Base-by-base conservation (phyloP, 2,329 filamentous ascomycete species). In the Talaromyces sp. region DNA sequence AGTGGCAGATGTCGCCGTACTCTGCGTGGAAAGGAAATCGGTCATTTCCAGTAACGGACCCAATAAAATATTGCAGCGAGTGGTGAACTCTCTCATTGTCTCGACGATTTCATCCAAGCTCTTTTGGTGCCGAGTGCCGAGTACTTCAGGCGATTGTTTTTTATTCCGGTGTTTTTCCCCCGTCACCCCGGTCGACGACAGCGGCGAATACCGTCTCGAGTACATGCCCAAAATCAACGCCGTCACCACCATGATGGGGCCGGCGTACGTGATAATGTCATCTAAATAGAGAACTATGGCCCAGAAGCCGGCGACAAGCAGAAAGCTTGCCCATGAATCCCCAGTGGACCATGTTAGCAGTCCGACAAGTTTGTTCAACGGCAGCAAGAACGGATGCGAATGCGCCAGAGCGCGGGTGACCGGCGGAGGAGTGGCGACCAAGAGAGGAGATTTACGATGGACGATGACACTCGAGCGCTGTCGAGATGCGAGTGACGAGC, bases 31-130 rank as follows among this genome's bases (percentile, higher is more conserved):
- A 28, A 99, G 82, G 71, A 97, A 97, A 73, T 98, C 93, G 6
- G 93, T 97, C 73, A 98, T 82, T 65, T 90, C 87, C 52, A 96
- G 81, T 60, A 98, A 84, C 2, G 95, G 95, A 69, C 97, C 93
- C 57, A 98, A 83, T 19, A 99, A 80, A 58, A 96, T 89, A 74
- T 97, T 96, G 76, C 95, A 97, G 55, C 95, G 85, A 5, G 89
- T 90, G 0, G 93, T 98, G 68, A 99, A 91, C 66, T 92, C 87
- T 73, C 92, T 92, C 52, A 99, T 79, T 0, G 91, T 96, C 68
- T 98, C 93, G 61, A 99, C 90, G 63, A 99, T 99, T 78, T 99
- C 88, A 73, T 99, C 95, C 58, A 99, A 78, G 57, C 92, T 97
- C 80, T 97, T 97, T 70, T 96, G 91, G 69, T 95, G 91, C 63